phyloP scores from a whole-genome alignment of 768 basidiomycete genomes.

The Kondoa subrosea region DNA sequence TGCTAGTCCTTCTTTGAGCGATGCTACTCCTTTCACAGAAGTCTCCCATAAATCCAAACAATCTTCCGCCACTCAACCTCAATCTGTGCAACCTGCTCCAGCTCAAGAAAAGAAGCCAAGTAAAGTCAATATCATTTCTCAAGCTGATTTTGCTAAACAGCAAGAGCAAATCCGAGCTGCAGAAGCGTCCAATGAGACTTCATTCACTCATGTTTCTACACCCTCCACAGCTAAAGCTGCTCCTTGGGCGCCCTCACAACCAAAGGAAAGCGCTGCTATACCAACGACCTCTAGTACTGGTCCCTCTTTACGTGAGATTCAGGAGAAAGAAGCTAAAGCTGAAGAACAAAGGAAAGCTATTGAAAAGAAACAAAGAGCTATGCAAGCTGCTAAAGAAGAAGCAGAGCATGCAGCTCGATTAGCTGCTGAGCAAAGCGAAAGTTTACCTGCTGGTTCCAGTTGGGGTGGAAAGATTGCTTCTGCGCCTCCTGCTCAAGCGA shows the following conservation, averaged over 20 bases:
- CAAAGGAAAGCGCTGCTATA: too few species aligned
- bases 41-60: neutral
- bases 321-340: slow-evolving; percentile 75
- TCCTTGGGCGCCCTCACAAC: too few species aligned
- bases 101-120: neutral
- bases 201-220: neutral
- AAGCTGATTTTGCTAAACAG: neutral
- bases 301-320: slow-evolving; percentile 76
- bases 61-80: neutral
- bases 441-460: neutral
- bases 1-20: neutral
- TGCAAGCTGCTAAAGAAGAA: slow-evolving; percentile 29
- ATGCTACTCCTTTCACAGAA: neutral
- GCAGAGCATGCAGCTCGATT: slow-evolving; percentile 27
- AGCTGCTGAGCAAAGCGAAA: neutral
- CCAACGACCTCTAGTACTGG: slow-evolving; percentile 37
- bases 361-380: slow-evolving; percentile 57
- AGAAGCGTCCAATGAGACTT: neutral
- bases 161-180: neutral
- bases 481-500: neutral
- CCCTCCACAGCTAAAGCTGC: neutral
- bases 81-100: slow-evolving; percentile 2
- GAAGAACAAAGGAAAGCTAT: slow-evolving; percentile 55
- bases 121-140: neutral
- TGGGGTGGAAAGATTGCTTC: neutral